Base-by-base conservation (phyloP, 2,329 filamentous ascomycete genomes). In the Chaetomiaceae sp. region DNA sequence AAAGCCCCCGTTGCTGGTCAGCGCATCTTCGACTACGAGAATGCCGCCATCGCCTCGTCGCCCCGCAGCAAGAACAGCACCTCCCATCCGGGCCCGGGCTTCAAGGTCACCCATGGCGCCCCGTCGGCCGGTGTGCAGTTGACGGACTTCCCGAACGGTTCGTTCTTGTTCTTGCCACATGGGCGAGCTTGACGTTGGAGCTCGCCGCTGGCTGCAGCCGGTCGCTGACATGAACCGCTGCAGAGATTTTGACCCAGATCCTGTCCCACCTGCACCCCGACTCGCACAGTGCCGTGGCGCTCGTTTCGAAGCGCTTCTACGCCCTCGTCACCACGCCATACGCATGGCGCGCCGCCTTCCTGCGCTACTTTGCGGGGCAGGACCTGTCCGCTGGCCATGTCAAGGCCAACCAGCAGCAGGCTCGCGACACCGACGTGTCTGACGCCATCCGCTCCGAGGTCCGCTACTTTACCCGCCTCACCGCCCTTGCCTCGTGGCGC, bases 261-360 rank as follows among this genome's bases (percentile, higher is more conserved):
- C 74, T 97, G 53, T 96, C 94, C 36, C 89, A 97, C 72, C 77
- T 99, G 48, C 87, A 91, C 47, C 90, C 91, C 9, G 83, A 89
- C 58, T 91, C 92, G 22, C 82, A 97, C 63, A 84, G 87, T 17
- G 82, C 87, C 9, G 86, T 96, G 11, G 87, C 91, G 17, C 79
- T 95, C 47, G 90, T 97, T 27, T 96, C 89, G 31, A 89, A 85
- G 64, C 87, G 89, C 51, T 95, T 97, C 67, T 89, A 95, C 69
- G 79, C 80, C 48, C 77, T 97, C 37, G 87, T 97, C 52, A 96
- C 90, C 4, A 92, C 89, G 1, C 89, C 91, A 15, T 90, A 96
- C 71, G 91, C 91, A 7, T 97, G 92, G 92, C 84, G 90, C 59
- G 88, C 91, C 67, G 92, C 91, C 6, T 97, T 97, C 66, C 81